Evolutionary conservation across 1,284 basidiomycete genomes (phyloP), one percentile per base, ranked within the genome.

Genomic region (Marasmius sp.): DNA sequence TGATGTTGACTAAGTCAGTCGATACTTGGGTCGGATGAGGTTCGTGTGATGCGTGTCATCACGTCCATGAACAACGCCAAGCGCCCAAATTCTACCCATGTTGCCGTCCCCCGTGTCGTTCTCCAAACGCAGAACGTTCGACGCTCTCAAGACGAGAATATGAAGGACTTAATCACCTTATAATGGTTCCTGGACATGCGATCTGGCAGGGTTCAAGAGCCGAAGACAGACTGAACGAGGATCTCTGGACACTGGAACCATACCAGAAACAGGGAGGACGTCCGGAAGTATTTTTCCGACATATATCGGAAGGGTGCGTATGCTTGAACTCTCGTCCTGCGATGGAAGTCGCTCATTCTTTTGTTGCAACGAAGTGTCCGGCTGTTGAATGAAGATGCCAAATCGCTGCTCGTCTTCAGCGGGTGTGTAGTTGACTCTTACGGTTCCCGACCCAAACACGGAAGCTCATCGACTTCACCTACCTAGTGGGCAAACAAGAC

Each of bases 141-240:
- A 85, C 84, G 1, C 71, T 86, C 54, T 71, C 67, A 37, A 79
- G 81, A 18, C 75, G 76, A 52, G 56, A 65, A 16, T 69, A 64
- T 45, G 62, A 69, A 43, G 62, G 62, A 36, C 70, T 87, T 52
- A 74, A 74, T 34, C 93, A 97, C 73, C 82, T 97, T 59, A 85
- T 97, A 62, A 78, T 97, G 62, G 93, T 98, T 1, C 93, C 95
- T 0, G 95, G 95, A 0, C 96, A 98, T 75, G 92, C 93, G 1
- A 91, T 98, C 50, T 98, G 94, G 94, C 83, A 76, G 54, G 89
- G 89, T 3, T 77, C 76, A 6, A 74, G 76, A 59, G 75, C 80
- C 16, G 74, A 77, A 1, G 78, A 80, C 43, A 78, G 82, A 51
- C 64, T 81, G 18, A 76, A 86, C 38, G 89, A 93, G 59, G 79